A percentile compares a stretch with the other conserved stretches of the same genome.
phyloP scores from a whole-genome alignment of 345 rosid species.

The Eucalyptus cladocalyx region DNA sequence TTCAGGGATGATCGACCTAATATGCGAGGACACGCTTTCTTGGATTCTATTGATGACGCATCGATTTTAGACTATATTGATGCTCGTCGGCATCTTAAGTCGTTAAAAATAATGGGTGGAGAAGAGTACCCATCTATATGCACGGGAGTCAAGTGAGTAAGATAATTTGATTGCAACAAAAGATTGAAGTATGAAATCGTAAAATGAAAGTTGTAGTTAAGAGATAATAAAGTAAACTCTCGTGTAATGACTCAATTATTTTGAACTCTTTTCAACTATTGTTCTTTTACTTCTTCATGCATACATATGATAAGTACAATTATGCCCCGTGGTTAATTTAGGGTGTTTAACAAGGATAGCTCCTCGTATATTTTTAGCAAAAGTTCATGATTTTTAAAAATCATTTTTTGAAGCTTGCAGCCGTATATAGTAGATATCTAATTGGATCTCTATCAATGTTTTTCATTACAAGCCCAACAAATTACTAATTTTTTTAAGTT shows the following conservation, averaged over 20 bases:
- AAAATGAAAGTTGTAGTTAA: neutral
- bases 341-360: neutral
- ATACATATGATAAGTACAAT: neutral
- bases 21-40: neutral
- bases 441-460: neutral
- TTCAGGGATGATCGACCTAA: neutral
- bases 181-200: neutral
- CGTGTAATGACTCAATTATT: neutral
- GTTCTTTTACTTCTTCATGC: neutral
- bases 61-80: fast-evolving
- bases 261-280: neutral
- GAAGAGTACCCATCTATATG: neutral
- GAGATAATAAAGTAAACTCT: neutral
- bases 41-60: neutral
- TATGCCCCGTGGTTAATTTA: neutral
- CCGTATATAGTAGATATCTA: neutral
- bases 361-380: neutral
- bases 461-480: neutral
- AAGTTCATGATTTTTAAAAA: neutral
- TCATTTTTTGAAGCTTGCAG: neutral
- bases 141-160: neutral
- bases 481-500: neutral
- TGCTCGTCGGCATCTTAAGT: fast-evolving
- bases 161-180: neutral
- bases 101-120: neutral